Evolutionary conservation across 345 rosid species (phyloP), one percentile per base, ranked within the genome.

Genomic region (Geranium rotundifolium): DNA sequence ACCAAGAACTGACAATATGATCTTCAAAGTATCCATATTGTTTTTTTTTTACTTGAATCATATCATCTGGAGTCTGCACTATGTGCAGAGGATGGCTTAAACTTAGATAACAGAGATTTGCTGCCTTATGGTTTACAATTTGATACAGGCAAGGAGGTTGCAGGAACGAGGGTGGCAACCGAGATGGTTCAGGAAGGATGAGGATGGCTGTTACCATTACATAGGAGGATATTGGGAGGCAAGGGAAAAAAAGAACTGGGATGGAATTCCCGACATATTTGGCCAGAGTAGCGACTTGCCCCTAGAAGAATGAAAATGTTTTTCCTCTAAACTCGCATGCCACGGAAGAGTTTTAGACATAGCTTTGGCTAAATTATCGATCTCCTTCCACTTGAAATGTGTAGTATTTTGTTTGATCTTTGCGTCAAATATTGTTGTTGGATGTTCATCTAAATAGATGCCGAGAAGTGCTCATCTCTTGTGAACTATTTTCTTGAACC

Each of bases 121-220:
- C 3, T 19, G 15, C 8, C 57, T 17, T 2, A 34, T 19, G 29
- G 17, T 5, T 9, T 18, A 15, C n/a, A n/a, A 4, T 29, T 39
- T 55, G 62, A 29, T 69, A 62, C 83, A 90, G 99, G 99, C 97
- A 69, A 88, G 99, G 78, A 90, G 79, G 72, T 50, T 95, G 71
- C 97, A 95, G 84, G 99, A 95, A 75, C 87, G 89, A 63, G 99
- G 99, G 19, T 95, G 99, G 99, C 95, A 79, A 68, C 97, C 97
- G 14, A 82, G 93, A 66, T 95, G 99, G 99, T 95, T 90, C 60
- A 65, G 46, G 13, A 88, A 84, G 63, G 97, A 85, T 17, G 93
- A 86, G 66, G 97, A 90, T 62, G 92, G 96, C 18, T 86, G 90
- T 72, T 95, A 95, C 67, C 84, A 74, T 2, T 95, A 90, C 41